These are phyloP conservation scores for Haplographium delicatum DNA, from an alignment of 495 filamentous ascomycete species.

Conservation along the genomic window DNA sequence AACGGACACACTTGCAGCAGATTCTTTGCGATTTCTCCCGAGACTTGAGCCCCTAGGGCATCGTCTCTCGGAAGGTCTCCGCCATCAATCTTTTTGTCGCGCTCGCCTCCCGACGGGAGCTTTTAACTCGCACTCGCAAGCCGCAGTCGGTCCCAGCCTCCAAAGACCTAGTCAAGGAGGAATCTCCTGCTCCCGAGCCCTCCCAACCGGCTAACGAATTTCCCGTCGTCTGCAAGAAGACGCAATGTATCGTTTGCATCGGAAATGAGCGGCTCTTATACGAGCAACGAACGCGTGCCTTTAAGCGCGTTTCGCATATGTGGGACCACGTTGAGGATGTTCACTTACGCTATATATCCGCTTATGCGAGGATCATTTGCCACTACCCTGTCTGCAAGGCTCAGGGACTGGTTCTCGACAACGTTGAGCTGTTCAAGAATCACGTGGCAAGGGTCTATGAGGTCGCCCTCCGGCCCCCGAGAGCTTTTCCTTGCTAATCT, in stretches of 20 bases:
- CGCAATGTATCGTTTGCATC: conserved; percentile 15
- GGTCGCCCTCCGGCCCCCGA: conserved; percentile 10
- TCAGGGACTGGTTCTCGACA: conserved; percentile 12
- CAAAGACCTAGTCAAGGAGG: conserved; percentile 7
- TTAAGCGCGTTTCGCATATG: conserved; percentile 12
- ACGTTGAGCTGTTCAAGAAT: conserved; percentile 24
- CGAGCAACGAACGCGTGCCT: conserved; percentile 13
- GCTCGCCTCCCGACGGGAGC: conserved; percentile 12
- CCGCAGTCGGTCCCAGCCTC: conserved; percentile 1
- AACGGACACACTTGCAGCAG: conserved; percentile 13
- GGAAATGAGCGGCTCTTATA: conserved; percentile 9
- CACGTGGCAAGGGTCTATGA: conserved; percentile 10
- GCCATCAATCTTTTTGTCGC: conserved; percentile 11
- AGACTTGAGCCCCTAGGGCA: conserved; percentile 11
- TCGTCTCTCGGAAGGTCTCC: conserved; percentile 15
- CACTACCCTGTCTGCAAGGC: conserved; percentile 19
- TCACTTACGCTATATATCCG: not conserved
- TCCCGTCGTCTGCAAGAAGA: conserved; percentile 7
- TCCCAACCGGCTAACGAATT: conserved; percentile 1
- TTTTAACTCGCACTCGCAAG: conserved; percentile 15
- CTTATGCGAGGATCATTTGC: conserved; percentile 3
- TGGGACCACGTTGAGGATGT: conserved; percentile 10
- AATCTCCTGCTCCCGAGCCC: conserved; percentile 1
- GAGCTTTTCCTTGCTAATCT: not conserved
- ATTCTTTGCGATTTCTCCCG: conserved; percentile 16